phyloP scores from a whole-genome alignment of 1,139 yeast genomes.

The Debaryomyces robertsiae region DNA sequence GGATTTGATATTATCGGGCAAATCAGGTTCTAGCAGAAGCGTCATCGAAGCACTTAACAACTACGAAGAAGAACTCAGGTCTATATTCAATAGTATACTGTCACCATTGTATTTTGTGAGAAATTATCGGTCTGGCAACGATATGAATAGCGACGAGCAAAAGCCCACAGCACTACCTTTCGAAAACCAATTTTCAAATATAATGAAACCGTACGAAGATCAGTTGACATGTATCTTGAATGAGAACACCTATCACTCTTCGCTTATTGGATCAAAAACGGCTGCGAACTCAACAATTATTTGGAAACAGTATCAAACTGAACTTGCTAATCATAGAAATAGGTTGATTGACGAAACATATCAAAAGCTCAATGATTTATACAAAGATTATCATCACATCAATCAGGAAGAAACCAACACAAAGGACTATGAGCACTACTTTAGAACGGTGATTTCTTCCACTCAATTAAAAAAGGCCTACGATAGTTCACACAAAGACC shows the following conservation, averaged over 20 bases:
- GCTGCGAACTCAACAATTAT: conserved; percentile 32
- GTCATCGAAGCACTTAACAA: conserved; percentile 27
- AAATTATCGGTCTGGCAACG: conserved; percentile 12
- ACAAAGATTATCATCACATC: conserved; percentile 29
- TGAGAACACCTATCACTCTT: conserved; percentile 35
- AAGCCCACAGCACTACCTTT: conserved; percentile 30
- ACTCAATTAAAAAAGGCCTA: conserved; percentile 19
- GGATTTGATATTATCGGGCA: conserved; percentile 25
- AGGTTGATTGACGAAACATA: conserved; percentile 27
- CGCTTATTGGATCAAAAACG: conserved; percentile 25
- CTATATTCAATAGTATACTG: conserved; percentile 31
- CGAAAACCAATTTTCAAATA: conserved; percentile 29
- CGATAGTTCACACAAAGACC: conserved; percentile 10
- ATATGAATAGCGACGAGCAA: conserved; percentile 10
- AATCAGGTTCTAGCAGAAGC: conserved; percentile 21
- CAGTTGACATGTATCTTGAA: conserved; percentile 29
- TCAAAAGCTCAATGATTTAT: conserved; percentile 27
- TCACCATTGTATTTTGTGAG: conserved; percentile 36
- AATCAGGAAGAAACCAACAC: conserved; percentile 18
- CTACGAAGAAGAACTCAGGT: conserved; percentile 33
- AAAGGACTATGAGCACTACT: conserved; percentile 29
- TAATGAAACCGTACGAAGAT: conserved; percentile 27
- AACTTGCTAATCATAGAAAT: conserved; percentile 25
- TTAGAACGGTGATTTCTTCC: conserved; percentile 30
- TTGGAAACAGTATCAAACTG: conserved; percentile 37